Evolutionary conservation across 2,329 filamentous ascomycete species (phyloP).

Genomic region (Talaromyces pinophilus): DNA sequence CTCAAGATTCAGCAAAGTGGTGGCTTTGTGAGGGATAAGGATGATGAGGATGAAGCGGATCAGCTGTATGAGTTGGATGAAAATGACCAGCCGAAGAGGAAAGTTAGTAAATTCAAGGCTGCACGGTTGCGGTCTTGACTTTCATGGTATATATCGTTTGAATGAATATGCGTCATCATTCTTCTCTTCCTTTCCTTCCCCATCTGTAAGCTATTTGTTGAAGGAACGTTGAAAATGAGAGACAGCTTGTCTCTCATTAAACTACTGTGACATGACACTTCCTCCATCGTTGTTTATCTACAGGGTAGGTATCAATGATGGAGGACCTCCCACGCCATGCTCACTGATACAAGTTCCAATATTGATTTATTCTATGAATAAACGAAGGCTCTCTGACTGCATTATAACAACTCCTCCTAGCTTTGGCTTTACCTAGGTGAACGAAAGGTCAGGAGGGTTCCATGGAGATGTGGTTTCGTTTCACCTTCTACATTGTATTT

Average conservation of each 20-base stretch:
- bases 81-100: slow-evolving; percentile 34
- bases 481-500: slow-evolving; percentile 29
- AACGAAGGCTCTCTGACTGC: slow-evolving; percentile 27
- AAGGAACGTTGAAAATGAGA: slow-evolving; percentile 10
- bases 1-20: slow-evolving; percentile 79
- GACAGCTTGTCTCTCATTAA: not conserved
- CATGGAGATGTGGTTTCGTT: slow-evolving; percentile 29
- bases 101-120: slow-evolving; percentile 51
- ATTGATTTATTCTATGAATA: slow-evolving; percentile 5
- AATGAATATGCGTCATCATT: not conserved
- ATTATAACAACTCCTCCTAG: slow-evolving; percentile 13
- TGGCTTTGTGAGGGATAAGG: slow-evolving; percentile 73
- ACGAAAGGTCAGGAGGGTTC: not conserved
- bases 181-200: not conserved
- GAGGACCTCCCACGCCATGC: slow-evolving; percentile 12
- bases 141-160: not conserved
- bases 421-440: not conserved
- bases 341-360: slow-evolving; percentile 24
- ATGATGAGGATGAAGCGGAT: slow-evolving; percentile 66
- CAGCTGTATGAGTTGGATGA: slow-evolving; percentile 59
- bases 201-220: not conserved
- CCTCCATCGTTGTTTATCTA: not conserved
- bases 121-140: slow-evolving; percentile 42
- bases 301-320: not conserved
- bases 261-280: slow-evolving; percentile 1